Percentiles rank a stretch among this genome's conserved stretches.
phyloP scores from a whole-genome alignment of 768 basidiomycete species.

The Boletus pseudo-olivaceus region DNA sequence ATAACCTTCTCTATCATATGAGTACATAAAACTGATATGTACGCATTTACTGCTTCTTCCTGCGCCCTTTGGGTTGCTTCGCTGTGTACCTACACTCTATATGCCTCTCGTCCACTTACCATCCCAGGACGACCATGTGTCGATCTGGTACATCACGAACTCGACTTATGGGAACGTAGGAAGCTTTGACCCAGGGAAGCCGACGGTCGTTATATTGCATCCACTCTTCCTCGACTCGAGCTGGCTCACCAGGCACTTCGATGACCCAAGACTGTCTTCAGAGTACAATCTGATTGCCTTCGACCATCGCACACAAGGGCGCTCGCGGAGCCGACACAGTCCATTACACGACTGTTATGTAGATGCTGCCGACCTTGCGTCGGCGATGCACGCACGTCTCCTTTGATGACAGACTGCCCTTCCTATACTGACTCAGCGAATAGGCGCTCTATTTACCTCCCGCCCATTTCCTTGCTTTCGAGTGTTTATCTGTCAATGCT shows the following conservation, averaged over 20 bases:
- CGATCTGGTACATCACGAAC: slow-evolving; percentile 72
- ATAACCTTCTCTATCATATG: slow-evolving; percentile 11
- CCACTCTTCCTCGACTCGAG: slow-evolving; percentile 65
- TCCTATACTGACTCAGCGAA: not conserved
- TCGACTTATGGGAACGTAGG: slow-evolving; percentile 55
- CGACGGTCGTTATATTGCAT: slow-evolving; percentile 65
- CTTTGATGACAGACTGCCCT: not conserved
- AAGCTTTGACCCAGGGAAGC: slow-evolving; percentile 61
- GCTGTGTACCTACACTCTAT: slow-evolving; percentile 34
- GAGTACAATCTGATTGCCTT: slow-evolving; percentile 72
- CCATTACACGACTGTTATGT: slow-evolving; percentile 72
- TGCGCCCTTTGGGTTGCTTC: slow-evolving; percentile 1
- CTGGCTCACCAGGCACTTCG: slow-evolving; percentile 66
- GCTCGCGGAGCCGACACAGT: slow-evolving; percentile 49
- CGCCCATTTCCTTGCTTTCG: slow-evolving; percentile 69
- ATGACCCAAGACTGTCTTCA: slow-evolving; percentile 56
- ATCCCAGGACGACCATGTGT: slow-evolving; percentile 60
- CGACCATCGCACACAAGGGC: slow-evolving; percentile 64
- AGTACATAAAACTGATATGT: slow-evolving; percentile 18
- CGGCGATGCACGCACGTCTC: slow-evolving; percentile 54
- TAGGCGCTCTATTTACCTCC: slow-evolving; percentile 64
- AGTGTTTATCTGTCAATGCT: slow-evolving; percentile 51
- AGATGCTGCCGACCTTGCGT: slow-evolving; percentile 72
- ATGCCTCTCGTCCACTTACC: slow-evolving; percentile 73
- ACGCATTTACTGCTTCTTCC: slow-evolving; percentile 1